phyloP scores from a whole-genome alignment of 306 rosid genomes.

The Corylus americana region DNA sequence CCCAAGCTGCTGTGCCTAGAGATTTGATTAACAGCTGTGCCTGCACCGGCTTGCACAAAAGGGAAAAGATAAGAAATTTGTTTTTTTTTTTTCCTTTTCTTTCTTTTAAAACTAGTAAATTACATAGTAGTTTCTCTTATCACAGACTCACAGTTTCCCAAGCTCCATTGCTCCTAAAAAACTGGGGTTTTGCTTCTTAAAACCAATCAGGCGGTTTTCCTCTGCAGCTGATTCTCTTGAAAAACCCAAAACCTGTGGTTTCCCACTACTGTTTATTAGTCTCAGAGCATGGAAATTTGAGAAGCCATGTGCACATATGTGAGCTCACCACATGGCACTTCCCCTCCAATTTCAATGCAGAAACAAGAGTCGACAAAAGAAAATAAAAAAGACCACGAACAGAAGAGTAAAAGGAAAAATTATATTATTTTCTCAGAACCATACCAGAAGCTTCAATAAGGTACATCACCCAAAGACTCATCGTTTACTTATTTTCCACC shows the following conservation, averaged over 20 bases:
- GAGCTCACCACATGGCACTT: conserved; percentile 77
- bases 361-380: neutral
- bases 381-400: neutral
- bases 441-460: neutral
- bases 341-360: conserved; percentile 43
- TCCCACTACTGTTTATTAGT: conserved; percentile 29
- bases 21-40: conserved; percentile 30
- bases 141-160: conserved; percentile 45
- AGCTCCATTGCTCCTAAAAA: conserved; percentile 26
- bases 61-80: neutral
- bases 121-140: conserved; percentile 12
- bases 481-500: neutral
- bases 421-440: neutral
- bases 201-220: conserved; percentile 36
- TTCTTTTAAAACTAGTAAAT: neutral
- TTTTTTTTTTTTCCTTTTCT: neutral
- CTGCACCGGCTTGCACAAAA: conserved; percentile 24
- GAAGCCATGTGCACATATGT: conserved; percentile 82
- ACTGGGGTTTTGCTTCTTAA: conserved; percentile 15
- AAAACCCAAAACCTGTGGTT: conserved; percentile 41
- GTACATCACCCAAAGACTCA: neutral
- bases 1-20: conserved; percentile 28
- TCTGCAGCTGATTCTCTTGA: conserved; percentile 58
- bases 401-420: neutral
- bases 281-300: conserved; percentile 50